Evolutionary conservation across 345 rosid species (phyloP).

Genomic region (Rhodamnia argentea): DNA sequence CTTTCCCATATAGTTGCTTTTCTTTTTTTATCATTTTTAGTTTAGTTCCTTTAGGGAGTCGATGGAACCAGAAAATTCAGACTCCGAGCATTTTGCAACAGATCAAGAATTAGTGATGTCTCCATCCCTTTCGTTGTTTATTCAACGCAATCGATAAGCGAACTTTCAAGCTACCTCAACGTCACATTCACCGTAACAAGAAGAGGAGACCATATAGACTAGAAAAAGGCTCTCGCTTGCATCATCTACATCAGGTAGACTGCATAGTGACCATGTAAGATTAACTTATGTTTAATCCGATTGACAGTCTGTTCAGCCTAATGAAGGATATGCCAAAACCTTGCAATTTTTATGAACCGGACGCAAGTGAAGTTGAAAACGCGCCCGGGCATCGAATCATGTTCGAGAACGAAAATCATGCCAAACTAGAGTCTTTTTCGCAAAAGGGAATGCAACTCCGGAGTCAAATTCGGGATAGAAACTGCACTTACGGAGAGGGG

Average conservation of each 20-base stretch:
- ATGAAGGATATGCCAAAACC: not conserved
- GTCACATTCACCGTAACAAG: not conserved
- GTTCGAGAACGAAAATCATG: not conserved
- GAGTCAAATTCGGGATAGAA: not conserved
- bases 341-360: not conserved
- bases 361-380: not conserved
- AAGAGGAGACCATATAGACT: not conserved
- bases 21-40: no score
- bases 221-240: not conserved
- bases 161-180: not conserved
- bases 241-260: not conserved
- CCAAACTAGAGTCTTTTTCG: not conserved
- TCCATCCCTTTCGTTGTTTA: not conserved
- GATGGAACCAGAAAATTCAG: fast-evolving
- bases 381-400: not conserved
- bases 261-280: not conserved
- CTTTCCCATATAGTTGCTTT: no score
- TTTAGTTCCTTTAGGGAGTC: not conserved
- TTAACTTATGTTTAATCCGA: not conserved
- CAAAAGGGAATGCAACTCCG: not conserved
- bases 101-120: not conserved
- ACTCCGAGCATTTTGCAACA: not conserved
- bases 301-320: not conserved
- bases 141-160: not conserved
- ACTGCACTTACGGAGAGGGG: not conserved